Percentiles rank a stretch among this genome's conserved stretches.
phyloP scores from a whole-genome alignment of 1,139 yeast species.

The Zygosaccharomyces sapae region DNA sequence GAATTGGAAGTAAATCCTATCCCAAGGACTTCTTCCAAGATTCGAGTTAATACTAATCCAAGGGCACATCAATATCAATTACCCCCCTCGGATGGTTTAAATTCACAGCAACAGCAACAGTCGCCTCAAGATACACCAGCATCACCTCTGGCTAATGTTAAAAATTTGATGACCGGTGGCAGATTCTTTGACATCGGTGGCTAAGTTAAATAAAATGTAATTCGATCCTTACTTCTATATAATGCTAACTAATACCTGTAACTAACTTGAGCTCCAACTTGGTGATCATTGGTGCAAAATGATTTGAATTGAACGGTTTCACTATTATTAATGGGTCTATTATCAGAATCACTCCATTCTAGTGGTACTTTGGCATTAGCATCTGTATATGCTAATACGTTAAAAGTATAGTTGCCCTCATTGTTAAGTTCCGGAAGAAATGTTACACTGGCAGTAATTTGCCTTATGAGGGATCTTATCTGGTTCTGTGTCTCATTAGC shows the following conservation, averaged over 20 bases:
- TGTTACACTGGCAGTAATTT: slow-evolving; percentile 83
- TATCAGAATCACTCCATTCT: slow-evolving; percentile 84
- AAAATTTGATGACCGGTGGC: slow-evolving; percentile 22
- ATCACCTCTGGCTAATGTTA: slow-evolving; percentile 19
- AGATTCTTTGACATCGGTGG: slow-evolving; percentile 23
- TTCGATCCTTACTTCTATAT: not conserved
- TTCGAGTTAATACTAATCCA: slow-evolving; percentile 15
- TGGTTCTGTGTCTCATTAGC: slow-evolving; percentile 58
- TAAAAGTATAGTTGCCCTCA: slow-evolving; percentile 66
- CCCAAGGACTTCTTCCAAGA: slow-evolving; percentile 10
- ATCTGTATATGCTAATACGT: slow-evolving; percentile 81
- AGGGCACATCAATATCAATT: slow-evolving; percentile 7
- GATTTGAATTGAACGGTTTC: slow-evolving; percentile 64
- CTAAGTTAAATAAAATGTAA: not conserved
- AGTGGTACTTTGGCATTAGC: slow-evolving; percentile 66
- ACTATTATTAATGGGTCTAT: slow-evolving; percentile 52
- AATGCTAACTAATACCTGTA: slow-evolving; percentile 41
- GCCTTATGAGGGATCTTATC: slow-evolving; percentile 81
- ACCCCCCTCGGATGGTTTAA: slow-evolving; percentile 2
- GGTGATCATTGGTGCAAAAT: slow-evolving; percentile 66
- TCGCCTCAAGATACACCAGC: slow-evolving; percentile 7
- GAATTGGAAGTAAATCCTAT: slow-evolving; percentile 23
- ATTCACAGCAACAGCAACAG: slow-evolving; percentile 13
- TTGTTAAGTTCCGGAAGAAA: slow-evolving; percentile 72
- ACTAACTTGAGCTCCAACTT: slow-evolving; percentile 73